phyloP scores from a whole-genome alignment of 1,139 yeast genomes.

The Scheffersomyces insectosa region DNA sequence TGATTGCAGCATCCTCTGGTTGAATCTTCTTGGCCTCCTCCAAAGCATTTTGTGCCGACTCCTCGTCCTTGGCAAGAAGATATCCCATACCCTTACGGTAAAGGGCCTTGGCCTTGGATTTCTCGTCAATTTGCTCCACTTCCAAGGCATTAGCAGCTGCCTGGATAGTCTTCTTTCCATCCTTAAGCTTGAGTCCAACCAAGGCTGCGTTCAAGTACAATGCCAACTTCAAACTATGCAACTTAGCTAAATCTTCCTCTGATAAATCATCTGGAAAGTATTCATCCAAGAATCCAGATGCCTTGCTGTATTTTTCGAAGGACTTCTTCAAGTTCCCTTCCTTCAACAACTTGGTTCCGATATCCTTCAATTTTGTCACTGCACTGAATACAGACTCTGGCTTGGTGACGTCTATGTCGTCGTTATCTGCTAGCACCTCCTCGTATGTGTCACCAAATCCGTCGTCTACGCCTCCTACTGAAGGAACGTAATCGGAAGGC shows the following conservation, averaged over 20 bases:
- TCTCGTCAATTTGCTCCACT: slow-evolving; percentile 60
- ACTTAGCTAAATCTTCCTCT: slow-evolving; percentile 48
- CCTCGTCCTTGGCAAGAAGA: slow-evolving; percentile 64
- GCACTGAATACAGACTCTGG: slow-evolving; percentile 70
- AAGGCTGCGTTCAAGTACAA: slow-evolving; percentile 72
- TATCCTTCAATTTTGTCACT: slow-evolving; percentile 64
- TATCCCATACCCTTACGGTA: slow-evolving; percentile 85
- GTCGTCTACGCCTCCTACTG: slow-evolving; percentile 52
- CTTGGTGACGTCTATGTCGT: slow-evolving; percentile 56
- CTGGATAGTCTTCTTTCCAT: slow-evolving; percentile 55
- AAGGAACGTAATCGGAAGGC: slow-evolving; percentile 56
- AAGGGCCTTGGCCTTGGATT: slow-evolving; percentile 77
- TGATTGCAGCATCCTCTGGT: slow-evolving; percentile 76
- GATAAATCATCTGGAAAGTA: slow-evolving; percentile 73
- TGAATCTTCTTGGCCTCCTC: slow-evolving; percentile 64
- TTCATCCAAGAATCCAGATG: slow-evolving; percentile 64
- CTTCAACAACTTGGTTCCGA: slow-evolving; percentile 78
- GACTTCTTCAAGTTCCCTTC: slow-evolving; percentile 59
- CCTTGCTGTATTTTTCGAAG: slow-evolving; percentile 68
- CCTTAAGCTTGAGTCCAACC: slow-evolving; percentile 65
- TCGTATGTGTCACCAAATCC: slow-evolving; percentile 87
- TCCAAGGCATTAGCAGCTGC: slow-evolving; percentile 70
- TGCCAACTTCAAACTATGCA: slow-evolving; percentile 59
- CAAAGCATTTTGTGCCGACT: slow-evolving; percentile 65
- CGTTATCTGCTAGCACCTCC: slow-evolving; percentile 74